Conservation (phyloP, 352 stramenopile genomes). For the Plasmopara muralis region DNA sequence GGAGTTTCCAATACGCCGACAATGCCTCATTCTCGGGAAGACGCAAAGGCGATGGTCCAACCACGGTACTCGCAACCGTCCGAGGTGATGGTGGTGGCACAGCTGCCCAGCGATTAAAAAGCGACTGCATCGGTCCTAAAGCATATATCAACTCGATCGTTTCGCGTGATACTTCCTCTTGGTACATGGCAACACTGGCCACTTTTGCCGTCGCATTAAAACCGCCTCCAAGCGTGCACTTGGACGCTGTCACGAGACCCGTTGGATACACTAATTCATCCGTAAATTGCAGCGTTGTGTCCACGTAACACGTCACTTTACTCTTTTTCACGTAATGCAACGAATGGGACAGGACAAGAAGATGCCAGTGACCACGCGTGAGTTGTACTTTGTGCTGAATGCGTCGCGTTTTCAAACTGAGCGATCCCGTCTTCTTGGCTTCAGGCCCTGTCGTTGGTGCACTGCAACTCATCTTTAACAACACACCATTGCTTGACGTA, state of each 20-base stretch:
- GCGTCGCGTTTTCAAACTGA: conserved; percentile 26
- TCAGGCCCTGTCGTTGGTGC: conserved; percentile 22
- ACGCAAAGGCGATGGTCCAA: conserved; percentile 36
- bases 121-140: conserved; percentile 49
- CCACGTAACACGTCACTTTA: conserved; percentile 67
- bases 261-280: conserved; percentile 78
- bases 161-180: conserved; percentile 55
- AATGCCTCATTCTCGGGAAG: conserved; percentile 36
- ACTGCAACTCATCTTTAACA: conserved; percentile 54
- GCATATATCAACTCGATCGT: conserved; percentile 53
- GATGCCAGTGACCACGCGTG: conserved; percentile 48
- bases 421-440: conserved; percentile 23
- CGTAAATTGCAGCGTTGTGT: conserved; percentile 51
- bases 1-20: conserved; percentile 42
- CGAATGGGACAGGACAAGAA: conserved; percentile 68
- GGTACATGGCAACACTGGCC: conserved; percentile 73
- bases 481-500: conserved; percentile 24
- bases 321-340: conserved; percentile 85
- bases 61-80: conserved; percentile 42
- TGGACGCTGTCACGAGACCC: conserved; percentile 61
- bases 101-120: conserved; percentile 50
- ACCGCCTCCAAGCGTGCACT: conserved; percentile 61
- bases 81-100: conserved; percentile 20
- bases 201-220: conserved; percentile 32
- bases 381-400: conserved; percentile 43